Evolutionary conservation across 1,284 basidiomycete species (phyloP), one percentile per base, ranked within the genome.

Genomic region (Testicularia cyperi): DNA sequence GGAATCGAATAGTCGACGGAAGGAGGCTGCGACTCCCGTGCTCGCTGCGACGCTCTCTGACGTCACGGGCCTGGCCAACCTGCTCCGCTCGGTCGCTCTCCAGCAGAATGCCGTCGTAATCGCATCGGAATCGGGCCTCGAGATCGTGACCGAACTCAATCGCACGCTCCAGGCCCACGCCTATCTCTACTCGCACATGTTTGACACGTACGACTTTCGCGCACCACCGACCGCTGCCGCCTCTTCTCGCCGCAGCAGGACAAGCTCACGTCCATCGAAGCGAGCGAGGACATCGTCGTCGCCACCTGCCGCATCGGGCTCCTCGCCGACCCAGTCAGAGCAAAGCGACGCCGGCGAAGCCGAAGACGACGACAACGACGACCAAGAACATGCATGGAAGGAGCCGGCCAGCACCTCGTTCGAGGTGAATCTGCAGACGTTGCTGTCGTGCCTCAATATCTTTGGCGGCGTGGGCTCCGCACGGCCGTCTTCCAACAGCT

Each of bases 401-500:
- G 57, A 82, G 81, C 55, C 52, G 2, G 47, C 63, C 14, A 55
- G 65, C 7, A 81, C 82, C 1, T 58, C 61, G 7, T 90, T 95
- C 69, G 89, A 92, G 73, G 81, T 95, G 46, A 86, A 86, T 4
- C 82, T 96, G 23, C 83, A 85, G 70, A 86, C 86, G 1, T 79
- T 94, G 43, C 82, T 94, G 45, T 90, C 92, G 67, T 92, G 89
- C 67, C 81, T 96, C 30, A 91, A 92, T 74, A 86, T 95, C 44
- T 95, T 92, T 69, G 91, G 92, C 10, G 88, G 89, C 6, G 88
- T 88, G 2, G 34, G 60, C 20, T 48, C 52, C 28, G 56, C 68
- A 38, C 41, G 58, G 8, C 58, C 58, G 0, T 12, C 10, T 9
- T n/a, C 15, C 16, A 23, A 44, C 14, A 18, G 24, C 25, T 34